Evolutionary conservation across 768 basidiomycete species (phyloP), one percentile per base, ranked within the genome.

Genomic region (Russula dissimulans): DNA sequence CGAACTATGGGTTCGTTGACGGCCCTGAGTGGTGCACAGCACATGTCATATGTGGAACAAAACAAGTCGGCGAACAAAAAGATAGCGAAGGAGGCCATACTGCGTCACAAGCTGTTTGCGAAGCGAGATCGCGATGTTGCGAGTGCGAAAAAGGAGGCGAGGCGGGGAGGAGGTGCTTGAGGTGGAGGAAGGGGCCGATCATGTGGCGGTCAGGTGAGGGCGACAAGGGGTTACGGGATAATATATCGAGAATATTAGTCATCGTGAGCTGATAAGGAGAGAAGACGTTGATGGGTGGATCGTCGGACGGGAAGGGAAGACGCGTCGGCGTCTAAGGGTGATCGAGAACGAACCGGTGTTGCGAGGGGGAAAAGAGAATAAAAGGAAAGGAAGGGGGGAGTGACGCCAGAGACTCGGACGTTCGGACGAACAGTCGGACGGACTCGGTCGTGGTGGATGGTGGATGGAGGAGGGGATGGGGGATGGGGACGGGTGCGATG

Each of bases 41-140:
- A 91, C 67, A 93, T 94, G 91, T 90, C 89, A 49, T 95, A 94
- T 67, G 79, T 91, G 49, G 92, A 94, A 74, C 87, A 91, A 72
- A 93, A 94, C 76, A 91, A 91, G 72, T 88, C 86, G 22, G 89
- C 85, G 53, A 95, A 95, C 79, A 89, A 87, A 77, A 83, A 82
- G 58, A 77, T 91, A 10, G 82, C 87, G 31, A 71, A 71, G 56
- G 78, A 79, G 48, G 67, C 67, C 29, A 76, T 78, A 44, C 78
- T 78, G 57, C 71, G 90, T 52, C 83, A 90, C 77, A 90, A 88
- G 72, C 71, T 92, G 29, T 93, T 94, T 71, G 78, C 82, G 51
- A 91, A 90, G 72, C 84, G 91, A 42, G 89, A 91, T 61, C 87
- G 86, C 75, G 85, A 88, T 38, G 82, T 82, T 69, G 84, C 82